Conservation (phyloP, 2,329 filamentous ascomycete genomes). For the Mycosphaerella arachidis region DNA sequence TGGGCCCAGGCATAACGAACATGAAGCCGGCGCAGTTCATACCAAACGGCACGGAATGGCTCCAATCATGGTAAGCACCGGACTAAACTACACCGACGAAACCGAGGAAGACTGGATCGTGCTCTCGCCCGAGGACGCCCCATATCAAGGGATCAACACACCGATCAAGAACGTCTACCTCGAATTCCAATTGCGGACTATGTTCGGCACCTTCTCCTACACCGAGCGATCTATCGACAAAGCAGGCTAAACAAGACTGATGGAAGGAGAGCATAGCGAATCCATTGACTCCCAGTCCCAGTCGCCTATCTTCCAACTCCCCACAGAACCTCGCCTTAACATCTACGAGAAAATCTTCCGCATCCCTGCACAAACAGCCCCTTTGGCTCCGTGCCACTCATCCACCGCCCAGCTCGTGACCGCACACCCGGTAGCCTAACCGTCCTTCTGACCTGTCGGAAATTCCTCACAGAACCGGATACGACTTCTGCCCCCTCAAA, state of each 20-base stretch:
- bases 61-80: neutral
- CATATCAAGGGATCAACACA: neutral
- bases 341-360: constrained; percentile 45
- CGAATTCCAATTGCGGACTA: neutral
- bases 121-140: neutral
- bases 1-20: too few species aligned
- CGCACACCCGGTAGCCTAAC: constrained; percentile 39
- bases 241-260: neutral
- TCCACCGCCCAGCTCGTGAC: constrained; percentile 5
- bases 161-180: neutral
- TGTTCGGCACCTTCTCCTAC: neutral
- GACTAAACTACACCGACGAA: neutral
- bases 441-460: constrained; percentile 40
- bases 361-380: constrained; percentile 24
- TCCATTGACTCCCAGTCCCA: constrained; percentile 12
- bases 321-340: constrained; percentile 58
- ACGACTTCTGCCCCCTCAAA: constrained; percentile 39
- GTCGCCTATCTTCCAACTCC: constrained; percentile 43
- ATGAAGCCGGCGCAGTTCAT: neutral
- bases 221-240: neutral
- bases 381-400: constrained; percentile 13
- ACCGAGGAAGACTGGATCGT: neutral
- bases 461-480: constrained; percentile 40
- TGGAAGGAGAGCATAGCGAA: neutral
- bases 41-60: neutral